These are phyloP conservation scores for Pigoraptor vietnamica DNA, from an alignment of 78 protist species.

Conservation along the genomic window DNA sequence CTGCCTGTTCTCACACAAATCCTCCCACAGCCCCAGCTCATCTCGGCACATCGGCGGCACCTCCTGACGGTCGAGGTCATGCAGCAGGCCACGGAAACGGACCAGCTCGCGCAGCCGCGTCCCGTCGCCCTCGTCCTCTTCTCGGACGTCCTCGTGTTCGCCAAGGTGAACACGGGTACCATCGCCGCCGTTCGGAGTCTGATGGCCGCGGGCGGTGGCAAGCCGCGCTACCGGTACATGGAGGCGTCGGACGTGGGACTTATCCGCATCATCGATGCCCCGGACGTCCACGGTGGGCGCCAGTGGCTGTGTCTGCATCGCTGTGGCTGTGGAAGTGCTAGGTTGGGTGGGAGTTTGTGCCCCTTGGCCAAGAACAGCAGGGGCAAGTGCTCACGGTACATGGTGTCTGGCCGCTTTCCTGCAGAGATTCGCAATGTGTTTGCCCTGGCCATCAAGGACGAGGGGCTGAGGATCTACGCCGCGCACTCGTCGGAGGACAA, in stretches of 20 bases:
- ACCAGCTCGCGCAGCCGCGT: background rate
- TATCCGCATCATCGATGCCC: background rate
- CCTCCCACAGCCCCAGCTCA: background rate
- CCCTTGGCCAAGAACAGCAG: too few relatives aligned
- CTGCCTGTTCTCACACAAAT: too few relatives aligned
- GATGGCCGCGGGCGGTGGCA: background rate
- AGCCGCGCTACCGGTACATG: background rate
- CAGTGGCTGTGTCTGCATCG: too few relatives aligned
- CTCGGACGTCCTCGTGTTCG: background rate
- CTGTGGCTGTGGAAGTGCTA: too few relatives aligned
- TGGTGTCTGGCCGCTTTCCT: too few relatives aligned
- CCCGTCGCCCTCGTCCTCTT: background rate
- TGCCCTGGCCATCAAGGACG: background rate
- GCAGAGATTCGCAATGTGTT: background rate
- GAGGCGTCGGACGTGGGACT: background rate
- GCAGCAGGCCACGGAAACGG: background rate
- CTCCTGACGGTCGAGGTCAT: background rate
- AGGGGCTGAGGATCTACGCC: background rate
- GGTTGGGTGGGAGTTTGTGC: too few relatives aligned
- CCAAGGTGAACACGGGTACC: background rate
- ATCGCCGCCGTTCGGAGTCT: background rate
- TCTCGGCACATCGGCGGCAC: background rate
- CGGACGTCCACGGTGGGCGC: background rate
- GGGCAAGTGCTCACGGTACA: too few relatives aligned
- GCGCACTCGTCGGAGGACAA: background rate